Conservation (phyloP, 352 stramenopile species). For the Pythium myriotylum region DNA sequence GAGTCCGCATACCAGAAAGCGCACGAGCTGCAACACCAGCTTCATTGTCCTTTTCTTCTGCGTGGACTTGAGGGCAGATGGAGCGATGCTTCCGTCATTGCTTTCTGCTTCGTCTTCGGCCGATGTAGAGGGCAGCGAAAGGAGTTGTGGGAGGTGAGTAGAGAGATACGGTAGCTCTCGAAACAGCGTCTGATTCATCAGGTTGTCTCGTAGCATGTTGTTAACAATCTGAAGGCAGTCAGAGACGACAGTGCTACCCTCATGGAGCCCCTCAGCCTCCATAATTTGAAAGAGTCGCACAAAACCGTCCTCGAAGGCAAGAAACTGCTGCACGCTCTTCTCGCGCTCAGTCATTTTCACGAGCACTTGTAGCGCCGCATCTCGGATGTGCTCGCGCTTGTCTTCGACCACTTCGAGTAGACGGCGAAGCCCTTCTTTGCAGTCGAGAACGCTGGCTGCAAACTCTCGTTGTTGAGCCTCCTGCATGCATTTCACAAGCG, state of each 20-base stretch:
- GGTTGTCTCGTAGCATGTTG: slow-evolving; percentile 81
- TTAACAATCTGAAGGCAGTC: slow-evolving; percentile 81
- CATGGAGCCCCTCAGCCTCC: slow-evolving; percentile 56
- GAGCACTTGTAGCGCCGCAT: slow-evolving; percentile 68
- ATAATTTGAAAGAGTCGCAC: slow-evolving; percentile 76
- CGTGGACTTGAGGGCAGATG: slow-evolving; percentile 27
- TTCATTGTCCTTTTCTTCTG: slow-evolving; percentile 65
- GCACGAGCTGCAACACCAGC: slow-evolving; percentile 64
- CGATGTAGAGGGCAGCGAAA: slow-evolving; percentile 32
- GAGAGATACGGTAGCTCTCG: slow-evolving; percentile 59
- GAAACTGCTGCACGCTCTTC: slow-evolving; percentile 77
- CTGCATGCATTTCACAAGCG: slow-evolving; percentile 61
- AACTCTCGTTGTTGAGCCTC: slow-evolving; percentile 55
- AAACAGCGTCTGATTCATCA: slow-evolving; percentile 80
- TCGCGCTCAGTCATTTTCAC: slow-evolving; percentile 67
- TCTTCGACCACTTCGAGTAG: slow-evolving; percentile 80
- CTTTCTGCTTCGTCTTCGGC: neutral
- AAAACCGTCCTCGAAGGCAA: slow-evolving; percentile 87
- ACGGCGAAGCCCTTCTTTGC: slow-evolving; percentile 67
- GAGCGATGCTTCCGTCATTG: slow-evolving; percentile 14
- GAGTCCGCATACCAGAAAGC: slow-evolving; percentile 57
- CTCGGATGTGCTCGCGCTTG: slow-evolving; percentile 82
- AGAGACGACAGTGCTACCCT: slow-evolving; percentile 57
- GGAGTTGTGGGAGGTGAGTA: slow-evolving; percentile 50
- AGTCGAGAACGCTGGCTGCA: slow-evolving; percentile 48